phyloP scores from a whole-genome alignment of 768 basidiomycete species.

The Boletus rubroflammeus region DNA sequence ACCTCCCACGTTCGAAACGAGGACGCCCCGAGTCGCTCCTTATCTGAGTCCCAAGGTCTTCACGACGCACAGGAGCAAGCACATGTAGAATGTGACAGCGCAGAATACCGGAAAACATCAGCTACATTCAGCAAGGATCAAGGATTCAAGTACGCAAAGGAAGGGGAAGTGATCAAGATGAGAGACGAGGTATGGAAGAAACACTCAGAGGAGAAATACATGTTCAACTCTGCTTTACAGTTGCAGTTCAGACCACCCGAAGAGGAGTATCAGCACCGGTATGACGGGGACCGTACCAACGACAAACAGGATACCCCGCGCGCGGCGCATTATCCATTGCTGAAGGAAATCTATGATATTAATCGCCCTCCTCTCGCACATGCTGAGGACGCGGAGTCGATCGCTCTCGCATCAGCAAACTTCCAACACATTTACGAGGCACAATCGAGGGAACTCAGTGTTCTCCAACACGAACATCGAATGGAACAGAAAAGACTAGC shows the following conservation, averaged over 20 bases:
- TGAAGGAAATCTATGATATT: not conserved
- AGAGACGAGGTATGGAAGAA: not conserved
- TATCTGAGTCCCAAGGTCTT: not conserved
- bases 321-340: not conserved
- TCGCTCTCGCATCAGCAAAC: not conserved
- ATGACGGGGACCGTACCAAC: not conserved
- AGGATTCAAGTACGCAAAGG: not conserved
- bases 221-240: not conserved
- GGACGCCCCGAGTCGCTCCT: not conserved
- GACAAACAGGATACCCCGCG: not conserved
- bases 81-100: not conserved
- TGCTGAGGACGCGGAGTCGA: not conserved
- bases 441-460: slow-evolving; percentile 5
- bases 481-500: slow-evolving; percentile 2
- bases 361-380: not conserved
- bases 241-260: not conserved
- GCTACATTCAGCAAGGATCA: not conserved
- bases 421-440: not conserved
- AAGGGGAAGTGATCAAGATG: not conserved
- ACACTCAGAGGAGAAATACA: too few species aligned
- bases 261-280: not conserved
- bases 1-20: not conserved
- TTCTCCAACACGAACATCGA: slow-evolving; percentile 3
- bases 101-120: not conserved
- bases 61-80: not conserved